Conservation (phyloP, 305 asterid species). For the Euphrasia arctica region DNA sequence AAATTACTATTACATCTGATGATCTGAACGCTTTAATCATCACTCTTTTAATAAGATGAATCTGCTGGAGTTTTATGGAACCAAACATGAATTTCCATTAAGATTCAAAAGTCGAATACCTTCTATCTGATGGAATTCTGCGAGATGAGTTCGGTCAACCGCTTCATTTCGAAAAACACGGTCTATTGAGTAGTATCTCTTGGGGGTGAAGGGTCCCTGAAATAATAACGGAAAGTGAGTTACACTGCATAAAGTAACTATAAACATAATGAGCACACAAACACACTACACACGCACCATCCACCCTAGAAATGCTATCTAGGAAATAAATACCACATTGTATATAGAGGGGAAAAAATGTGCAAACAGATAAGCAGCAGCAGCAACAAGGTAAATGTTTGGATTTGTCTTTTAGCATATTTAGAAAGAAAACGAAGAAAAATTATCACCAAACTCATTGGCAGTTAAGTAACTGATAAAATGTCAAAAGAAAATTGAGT, state of each 20-base stretch:
- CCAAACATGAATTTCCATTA: background rate
- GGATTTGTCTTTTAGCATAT: background rate
- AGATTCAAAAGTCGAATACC: slow-evolving; percentile 35
- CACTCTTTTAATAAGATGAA: background rate
- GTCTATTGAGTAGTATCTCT: slow-evolving; percentile 83
- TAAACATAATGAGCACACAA: background rate
- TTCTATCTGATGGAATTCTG: slow-evolving; percentile 99
- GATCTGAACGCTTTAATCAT: no score
- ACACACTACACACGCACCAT: background rate
- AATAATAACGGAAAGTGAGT: slow-evolving; percentile 15
- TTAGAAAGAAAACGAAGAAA: background rate
- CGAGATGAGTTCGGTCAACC: slow-evolving; percentile 95
- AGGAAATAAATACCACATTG: background rate
- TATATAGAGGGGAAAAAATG: no score
- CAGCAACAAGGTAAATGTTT: no score
- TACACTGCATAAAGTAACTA: slow-evolving; percentile 15
- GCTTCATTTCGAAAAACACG: slow-evolving; percentile 99
- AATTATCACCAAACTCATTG: background rate
- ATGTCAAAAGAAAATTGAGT: background rate
- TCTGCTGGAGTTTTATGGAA: slow-evolving; percentile 1
- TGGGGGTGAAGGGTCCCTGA: slow-evolving; percentile 77
- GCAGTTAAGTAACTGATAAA: background rate
- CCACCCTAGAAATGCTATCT: background rate
- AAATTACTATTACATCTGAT: no score
- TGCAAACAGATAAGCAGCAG: no score